Base-by-base conservation (phyloP, 768 basidiomycete species). In the Gymnopilus dilepis region DNA sequence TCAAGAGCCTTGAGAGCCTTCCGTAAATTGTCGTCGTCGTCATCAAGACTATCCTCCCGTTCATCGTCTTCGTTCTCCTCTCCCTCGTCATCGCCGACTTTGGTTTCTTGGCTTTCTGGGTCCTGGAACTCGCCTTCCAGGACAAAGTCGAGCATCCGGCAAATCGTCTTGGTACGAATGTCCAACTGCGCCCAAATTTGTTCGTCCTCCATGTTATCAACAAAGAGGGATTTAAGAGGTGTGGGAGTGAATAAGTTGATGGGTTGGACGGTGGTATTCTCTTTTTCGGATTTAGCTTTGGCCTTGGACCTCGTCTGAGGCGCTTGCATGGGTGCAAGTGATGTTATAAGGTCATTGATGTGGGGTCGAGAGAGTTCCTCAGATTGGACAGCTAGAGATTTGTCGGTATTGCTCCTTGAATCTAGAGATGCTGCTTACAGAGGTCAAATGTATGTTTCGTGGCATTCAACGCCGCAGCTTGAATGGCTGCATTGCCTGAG, bases 181-280 rank as follows among this genome's bases (percentile, higher is more conserved):
- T 99, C 97, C 57, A 99, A 74, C 76, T 99, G 97, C 40, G 89
- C 89, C 97, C 97, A 99, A 26, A 98, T 79, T 73, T 97, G 95
- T 59, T 93, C 92, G 22, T 86, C 82, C 66, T 88, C 90, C 86
- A 97, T 89, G 17, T 84, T 89, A 21, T 94, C 86, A 12, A 88
- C 79, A 61, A 87, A 91, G 19, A 99, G 83, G 34, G 84, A 84
- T 6, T 86, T 78, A 2, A 98, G 74, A 6, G 95, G 95, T 0
- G 97, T 97, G 24, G 77, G 77, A 53, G 78, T 70, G 52, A 88
- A 78, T 11, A 73, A 56, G 4, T 70, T 48, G 43, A 70, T 74
- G 30, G 72, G 69, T 34, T 61, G 67, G 21, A 72, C 73, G 15
- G 70, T 68, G n/a, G 79, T 64, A 56, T 70, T 70, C 22, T 72